Conservation (phyloP, 2,329 filamentous ascomycete genomes). For the Hypoxylon sp. region DNA sequence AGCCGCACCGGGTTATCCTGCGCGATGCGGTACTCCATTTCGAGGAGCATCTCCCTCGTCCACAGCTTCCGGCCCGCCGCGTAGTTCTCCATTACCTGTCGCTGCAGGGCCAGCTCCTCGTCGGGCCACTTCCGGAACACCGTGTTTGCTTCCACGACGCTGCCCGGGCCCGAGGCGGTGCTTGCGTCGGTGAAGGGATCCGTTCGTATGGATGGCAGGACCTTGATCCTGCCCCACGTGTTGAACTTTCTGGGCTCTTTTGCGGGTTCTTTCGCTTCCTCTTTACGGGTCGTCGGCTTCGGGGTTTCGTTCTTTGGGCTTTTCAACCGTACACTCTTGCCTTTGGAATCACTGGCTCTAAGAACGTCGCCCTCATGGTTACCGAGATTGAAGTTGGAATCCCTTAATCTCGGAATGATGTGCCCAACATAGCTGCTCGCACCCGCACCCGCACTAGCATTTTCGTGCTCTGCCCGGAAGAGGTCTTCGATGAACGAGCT, state of each 20-base stretch:
- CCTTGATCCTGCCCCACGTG: neutral
- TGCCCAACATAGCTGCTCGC: neutral
- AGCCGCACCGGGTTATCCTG: neutral
- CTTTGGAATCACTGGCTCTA: neutral
- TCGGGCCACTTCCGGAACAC: slow-evolving; percentile 21
- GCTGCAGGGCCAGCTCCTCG: slow-evolving; percentile 26
- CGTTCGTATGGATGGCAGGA: neutral
- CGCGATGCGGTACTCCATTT: slow-evolving; percentile 17
- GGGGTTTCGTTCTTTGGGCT: too few species aligned
- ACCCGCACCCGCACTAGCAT: too few species aligned
- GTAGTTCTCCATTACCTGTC: slow-evolving; percentile 35
- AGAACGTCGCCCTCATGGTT: neutral
- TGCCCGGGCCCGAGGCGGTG: neutral
- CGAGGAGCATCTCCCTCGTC: slow-evolving; percentile 22
- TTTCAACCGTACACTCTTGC: neutral
- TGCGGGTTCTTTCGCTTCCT: neutral
- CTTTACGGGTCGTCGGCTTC: neutral
- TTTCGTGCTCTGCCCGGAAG: too few species aligned
- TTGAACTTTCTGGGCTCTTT: neutral
- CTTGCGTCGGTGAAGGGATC: neutral
- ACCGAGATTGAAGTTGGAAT: neutral
- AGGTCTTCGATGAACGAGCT: too few species aligned
- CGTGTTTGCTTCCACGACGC: neutral
- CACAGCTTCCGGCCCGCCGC: slow-evolving; percentile 24
- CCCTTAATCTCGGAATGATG: neutral